phyloP scores from a whole-genome alignment of 148 eudicot genomes.

The Simmondsia chinensis region DNA sequence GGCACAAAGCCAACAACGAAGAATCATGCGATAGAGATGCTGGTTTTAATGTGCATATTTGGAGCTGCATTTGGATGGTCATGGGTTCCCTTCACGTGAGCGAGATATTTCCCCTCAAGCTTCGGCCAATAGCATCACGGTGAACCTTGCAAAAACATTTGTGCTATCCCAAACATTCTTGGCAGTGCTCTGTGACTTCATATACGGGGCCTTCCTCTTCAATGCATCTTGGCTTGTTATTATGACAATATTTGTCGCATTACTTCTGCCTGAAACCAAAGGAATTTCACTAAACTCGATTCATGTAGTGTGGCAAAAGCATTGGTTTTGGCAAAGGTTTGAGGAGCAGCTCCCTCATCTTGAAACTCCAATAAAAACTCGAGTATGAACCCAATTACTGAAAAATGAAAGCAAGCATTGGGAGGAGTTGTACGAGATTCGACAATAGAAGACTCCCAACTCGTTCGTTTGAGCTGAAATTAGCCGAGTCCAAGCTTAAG shows the following conservation, averaged over 20 bases:
- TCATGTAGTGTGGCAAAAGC: conserved; percentile 25
- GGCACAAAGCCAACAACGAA: conserved; percentile 8
- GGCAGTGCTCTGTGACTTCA: conserved; percentile 30
- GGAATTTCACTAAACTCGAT: conserved; percentile 22
- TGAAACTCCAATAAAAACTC: too few species aligned
- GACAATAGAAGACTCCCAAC: too few species aligned
- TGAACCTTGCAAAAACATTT: conserved; percentile 27
- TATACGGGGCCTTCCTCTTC: conserved; percentile 27
- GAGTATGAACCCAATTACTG: too few species aligned
- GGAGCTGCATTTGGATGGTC: conserved; percentile 43
- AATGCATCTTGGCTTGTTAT: conserved; percentile 12
- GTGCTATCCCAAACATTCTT: conserved; percentile 26
- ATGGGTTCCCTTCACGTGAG: conserved; percentile 41
- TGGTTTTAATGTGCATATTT: conserved; percentile 25
- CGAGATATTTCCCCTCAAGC: conserved; percentile 30
- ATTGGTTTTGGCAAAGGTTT: conserved; percentile 34
- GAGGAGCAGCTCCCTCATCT: background rate
- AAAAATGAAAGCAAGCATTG: too few species aligned
- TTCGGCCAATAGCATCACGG: conserved; percentile 20
- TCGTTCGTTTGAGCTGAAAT: too few species aligned
- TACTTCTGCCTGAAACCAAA: conserved; percentile 35
- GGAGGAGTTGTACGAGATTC: too few species aligned
- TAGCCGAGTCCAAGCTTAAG: too few species aligned
- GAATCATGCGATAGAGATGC: conserved; percentile 1
- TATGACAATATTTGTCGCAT: conserved; percentile 23